Conservation (phyloP, 352 stramenopile genomes). For the Aphanomyces invadans region DNA sequence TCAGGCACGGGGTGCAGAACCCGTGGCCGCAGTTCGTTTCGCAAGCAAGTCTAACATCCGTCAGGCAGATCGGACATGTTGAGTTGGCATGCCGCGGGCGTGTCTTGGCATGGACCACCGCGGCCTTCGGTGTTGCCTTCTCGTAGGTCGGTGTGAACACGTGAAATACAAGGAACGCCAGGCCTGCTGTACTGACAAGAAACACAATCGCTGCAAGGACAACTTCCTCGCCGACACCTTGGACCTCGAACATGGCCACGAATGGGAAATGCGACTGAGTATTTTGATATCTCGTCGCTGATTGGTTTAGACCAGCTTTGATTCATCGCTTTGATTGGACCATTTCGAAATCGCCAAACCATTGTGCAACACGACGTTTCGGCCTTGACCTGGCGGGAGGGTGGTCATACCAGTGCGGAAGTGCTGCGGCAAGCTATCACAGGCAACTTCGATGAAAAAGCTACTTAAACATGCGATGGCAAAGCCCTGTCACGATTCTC, state of each 20-base stretch:
- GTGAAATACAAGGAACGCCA: not conserved
- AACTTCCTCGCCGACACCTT: not conserved
- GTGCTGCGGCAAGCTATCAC: too few species aligned
- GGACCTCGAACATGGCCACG: not conserved
- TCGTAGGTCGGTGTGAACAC: not conserved
- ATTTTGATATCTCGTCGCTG: not conserved
- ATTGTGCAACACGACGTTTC: not conserved
- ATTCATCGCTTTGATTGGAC: not conserved
- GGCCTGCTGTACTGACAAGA: not conserved
- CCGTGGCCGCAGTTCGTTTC: conserved; percentile 4
- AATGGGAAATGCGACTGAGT: not conserved
- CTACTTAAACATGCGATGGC: too few species aligned
- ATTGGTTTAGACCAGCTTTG: not conserved
- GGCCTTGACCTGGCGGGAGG: not conserved
- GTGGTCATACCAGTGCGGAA: too few species aligned
- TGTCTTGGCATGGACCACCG: not conserved
- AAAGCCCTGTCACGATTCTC: too few species aligned
- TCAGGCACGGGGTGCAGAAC: not conserved
- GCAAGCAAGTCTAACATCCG: not conserved
- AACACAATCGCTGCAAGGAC: not conserved
- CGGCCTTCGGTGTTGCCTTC: not conserved
- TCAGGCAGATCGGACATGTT: not conserved
- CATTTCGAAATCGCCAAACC: not conserved
- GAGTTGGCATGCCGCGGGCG: not conserved
- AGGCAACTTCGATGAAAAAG: too few species aligned